Conservation (phyloP, 176 grass and related monocot genomes). For the Avena sativa region DNA sequence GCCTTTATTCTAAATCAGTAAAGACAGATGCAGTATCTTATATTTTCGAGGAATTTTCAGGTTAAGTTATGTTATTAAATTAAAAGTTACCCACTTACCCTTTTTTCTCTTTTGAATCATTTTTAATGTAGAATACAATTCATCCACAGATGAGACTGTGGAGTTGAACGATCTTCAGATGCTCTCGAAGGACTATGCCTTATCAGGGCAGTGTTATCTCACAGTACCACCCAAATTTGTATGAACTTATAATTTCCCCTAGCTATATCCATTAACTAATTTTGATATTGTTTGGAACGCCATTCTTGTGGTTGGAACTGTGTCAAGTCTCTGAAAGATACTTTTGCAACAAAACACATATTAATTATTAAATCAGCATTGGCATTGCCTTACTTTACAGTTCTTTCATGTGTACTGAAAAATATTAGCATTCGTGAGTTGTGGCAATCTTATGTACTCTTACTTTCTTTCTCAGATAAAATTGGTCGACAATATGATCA, state of each 20-base stretch:
- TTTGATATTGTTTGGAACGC: neutral
- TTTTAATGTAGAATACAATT: neutral
- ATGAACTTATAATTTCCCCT: neutral
- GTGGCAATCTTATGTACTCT: too few relatives aligned
- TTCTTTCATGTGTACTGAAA: neutral
- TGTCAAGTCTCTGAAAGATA: neutral
- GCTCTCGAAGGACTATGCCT: neutral
- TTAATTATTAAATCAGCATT: neutral
- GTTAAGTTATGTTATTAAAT: neutral
- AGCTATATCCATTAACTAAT: neutral
- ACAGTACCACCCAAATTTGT: neutral
- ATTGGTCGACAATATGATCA: neutral
- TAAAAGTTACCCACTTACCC: neutral
- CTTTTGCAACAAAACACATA: neutral
- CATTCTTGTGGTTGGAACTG: neutral
- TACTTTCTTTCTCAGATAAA: too few relatives aligned
- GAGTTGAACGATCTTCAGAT: conserved; percentile 15
- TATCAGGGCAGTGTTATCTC: conserved; percentile 22
- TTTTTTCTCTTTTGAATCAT: neutral
- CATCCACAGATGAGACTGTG: neutral
- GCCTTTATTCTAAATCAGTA: neutral
- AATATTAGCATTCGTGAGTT: too few relatives aligned
- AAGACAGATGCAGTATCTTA: neutral
- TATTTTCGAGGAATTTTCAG: neutral
- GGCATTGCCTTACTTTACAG: neutral